Evolutionary conservation across 225 moss, liverwort and hornwort genomes (phyloP).

Genomic region (Straminergon stramineum): DNA sequence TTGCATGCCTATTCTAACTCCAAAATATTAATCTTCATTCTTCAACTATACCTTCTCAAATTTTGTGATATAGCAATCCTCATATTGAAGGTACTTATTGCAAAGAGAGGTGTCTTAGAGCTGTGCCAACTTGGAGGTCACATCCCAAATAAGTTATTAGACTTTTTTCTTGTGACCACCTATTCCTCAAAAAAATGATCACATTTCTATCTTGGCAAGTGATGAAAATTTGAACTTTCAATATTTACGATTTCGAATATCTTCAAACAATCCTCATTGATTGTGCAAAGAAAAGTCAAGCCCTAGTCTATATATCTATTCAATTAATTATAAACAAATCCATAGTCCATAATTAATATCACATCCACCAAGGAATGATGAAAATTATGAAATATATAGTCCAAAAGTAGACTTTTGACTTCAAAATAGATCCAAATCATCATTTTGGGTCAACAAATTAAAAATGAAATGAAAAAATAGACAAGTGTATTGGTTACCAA

Average conservation of each 20-base stretch:
- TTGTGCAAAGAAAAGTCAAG: accelerated
- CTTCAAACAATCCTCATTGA: background rate
- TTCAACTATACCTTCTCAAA: background rate
- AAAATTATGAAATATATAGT: too few relatives aligned
- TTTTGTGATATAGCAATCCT: accelerated
- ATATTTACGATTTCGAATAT: background rate
- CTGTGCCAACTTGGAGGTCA: background rate
- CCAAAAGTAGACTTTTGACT: too few relatives aligned
- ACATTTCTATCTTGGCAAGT: background rate
- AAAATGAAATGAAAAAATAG: too few relatives aligned
- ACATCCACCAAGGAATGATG: too few relatives aligned
- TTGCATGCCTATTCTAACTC: background rate
- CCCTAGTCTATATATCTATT: background rate
- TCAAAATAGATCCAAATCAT: too few relatives aligned
- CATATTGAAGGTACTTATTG: accelerated
- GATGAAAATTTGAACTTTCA: background rate
- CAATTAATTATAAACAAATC: too few relatives aligned
- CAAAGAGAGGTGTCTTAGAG: accelerated
- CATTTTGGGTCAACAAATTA: too few relatives aligned
- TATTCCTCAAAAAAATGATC: accelerated
- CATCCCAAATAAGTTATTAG: background rate
- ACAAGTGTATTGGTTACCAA: too few relatives aligned
- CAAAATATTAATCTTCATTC: too few relatives aligned
- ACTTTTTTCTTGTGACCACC: accelerated
- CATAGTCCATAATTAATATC: too few relatives aligned